Evolutionary conservation across 495 filamentous ascomycete species (phyloP), one percentile per base, ranked within the genome.

Genomic region (Filosporella fistucella): DNA sequence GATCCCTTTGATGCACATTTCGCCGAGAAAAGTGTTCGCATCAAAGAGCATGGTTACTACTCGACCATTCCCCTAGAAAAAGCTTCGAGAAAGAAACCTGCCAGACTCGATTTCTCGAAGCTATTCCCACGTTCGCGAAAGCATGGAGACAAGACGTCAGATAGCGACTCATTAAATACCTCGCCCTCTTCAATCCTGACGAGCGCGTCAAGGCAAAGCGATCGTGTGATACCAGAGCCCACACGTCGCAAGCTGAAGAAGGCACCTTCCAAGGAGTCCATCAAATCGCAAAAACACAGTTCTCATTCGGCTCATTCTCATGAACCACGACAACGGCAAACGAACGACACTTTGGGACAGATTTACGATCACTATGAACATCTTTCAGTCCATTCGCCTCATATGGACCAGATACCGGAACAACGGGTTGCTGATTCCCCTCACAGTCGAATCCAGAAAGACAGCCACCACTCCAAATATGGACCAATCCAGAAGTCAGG

Each of bases 331-430:
- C 18, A 6, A 22, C 43, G 43, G 1, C 42, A 52, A 16, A 29
- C 36, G 2, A 44, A 23, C 59, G 64, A 29, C 13, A 42, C 37
- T 5, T 49, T 72, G 9, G 54, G 67, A 30, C 63, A 70, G 24
- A 62, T 76, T 7, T 77, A 79, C 50, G 64, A 76, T 40, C 68
- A 75, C 53, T 77, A 79, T 49, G 73, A 79, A 43, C 66, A 72
- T 50, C 65, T 67, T 51, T 64, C 70, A 22, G 22, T 2, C 70
- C 42, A 74, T 36, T 61, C 64, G 3, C 51, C 68, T 25, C 57
- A 58, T 9, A 50, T 75, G 54, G 64, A 36, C 58, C n/a, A 59
- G 61, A 46, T 64, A 63, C 50, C 40, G 0, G 49, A 49, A 25
- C 16, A 38, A 33, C 36, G 45, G n/a, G 51, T 57, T 21, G 36